Percentiles rank a stretch among this genome's conserved stretches.
Evolutionary conservation across 192 early-diverging fungal species (phyloP).

Genomic region (Pilobolus umbonatus): DNA sequence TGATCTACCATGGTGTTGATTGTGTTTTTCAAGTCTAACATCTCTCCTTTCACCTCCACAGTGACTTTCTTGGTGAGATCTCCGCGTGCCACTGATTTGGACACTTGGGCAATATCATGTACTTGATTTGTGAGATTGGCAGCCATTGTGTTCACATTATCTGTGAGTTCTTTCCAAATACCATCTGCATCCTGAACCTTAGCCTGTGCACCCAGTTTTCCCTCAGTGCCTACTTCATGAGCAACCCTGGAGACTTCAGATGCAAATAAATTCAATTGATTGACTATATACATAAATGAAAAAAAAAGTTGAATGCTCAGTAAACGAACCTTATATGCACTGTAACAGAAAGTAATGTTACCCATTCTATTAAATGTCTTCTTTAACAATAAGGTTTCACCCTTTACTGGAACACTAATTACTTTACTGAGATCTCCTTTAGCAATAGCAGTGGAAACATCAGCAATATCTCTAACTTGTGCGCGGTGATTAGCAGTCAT

Average conservation of each 20-base stretch:
- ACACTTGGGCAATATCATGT: slow-evolving; percentile 61
- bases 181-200: slow-evolving; percentile 36
- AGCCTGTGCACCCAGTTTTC: slow-evolving; percentile 65
- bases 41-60: slow-evolving; percentile 55
- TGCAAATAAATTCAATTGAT: slow-evolving; percentile 48
- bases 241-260: slow-evolving; percentile 61
- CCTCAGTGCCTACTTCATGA: slow-evolving; percentile 63
- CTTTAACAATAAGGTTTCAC: slow-evolving; percentile 72
- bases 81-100: slow-evolving; percentile 53
- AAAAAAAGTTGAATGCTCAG: not conserved
- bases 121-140: slow-evolving; percentile 54
- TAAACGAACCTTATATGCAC: too few relatives aligned
- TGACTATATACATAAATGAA: slow-evolving; percentile 32
- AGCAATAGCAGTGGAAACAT: slow-evolving; percentile 65
- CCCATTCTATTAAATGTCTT: slow-evolving; percentile 74
- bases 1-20: slow-evolving; percentile 63
- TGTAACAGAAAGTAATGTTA: slow-evolving; percentile 30
- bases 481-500: slow-evolving; percentile 51
- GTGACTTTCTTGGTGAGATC: slow-evolving; percentile 58
- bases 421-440: slow-evolving; percentile 67
- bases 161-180: slow-evolving; percentile 51
- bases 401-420: slow-evolving; percentile 62
- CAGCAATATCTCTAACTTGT: slow-evolving; percentile 64
- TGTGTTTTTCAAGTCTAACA: slow-evolving; percentile 50
- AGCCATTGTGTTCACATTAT: slow-evolving; percentile 56